phyloP scores from a whole-genome alignment of 805 yeast species.

The Monosporozyma servazzii region DNA sequence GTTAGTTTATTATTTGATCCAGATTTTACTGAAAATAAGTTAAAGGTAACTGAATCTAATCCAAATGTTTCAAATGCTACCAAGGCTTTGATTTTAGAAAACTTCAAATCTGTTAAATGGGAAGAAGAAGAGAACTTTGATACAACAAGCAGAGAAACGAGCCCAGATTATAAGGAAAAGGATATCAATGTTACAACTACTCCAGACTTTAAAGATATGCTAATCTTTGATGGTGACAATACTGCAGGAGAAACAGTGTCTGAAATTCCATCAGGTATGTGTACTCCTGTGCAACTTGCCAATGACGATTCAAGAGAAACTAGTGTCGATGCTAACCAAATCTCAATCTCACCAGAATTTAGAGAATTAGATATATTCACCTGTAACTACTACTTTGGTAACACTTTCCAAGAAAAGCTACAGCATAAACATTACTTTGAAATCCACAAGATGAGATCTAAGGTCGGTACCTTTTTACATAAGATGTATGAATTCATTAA shows the following conservation, averaged over 20 bases:
- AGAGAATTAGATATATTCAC: constrained; percentile 56
- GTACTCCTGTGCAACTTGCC: constrained; percentile 30
- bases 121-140: constrained; percentile 31
- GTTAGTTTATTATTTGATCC: constrained; percentile 68
- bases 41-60: constrained; percentile 1
- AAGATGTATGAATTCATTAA: constrained; percentile 40
- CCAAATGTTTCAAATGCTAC: background rate
- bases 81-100: constrained; percentile 15
- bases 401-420: constrained; percentile 36
- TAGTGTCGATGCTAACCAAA: background rate
- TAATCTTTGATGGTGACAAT: constrained; percentile 2
- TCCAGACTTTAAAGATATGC: background rate
- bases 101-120: constrained; percentile 27
- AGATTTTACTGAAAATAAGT: constrained; percentile 36
- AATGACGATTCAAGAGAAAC: constrained; percentile 14
- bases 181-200: constrained; percentile 13
- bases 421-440: constrained; percentile 35
- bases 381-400: constrained; percentile 57
- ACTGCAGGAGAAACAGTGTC: constrained; percentile 27
- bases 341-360: constrained; percentile 17
- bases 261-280: constrained; percentile 31
- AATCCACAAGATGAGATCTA: constrained; percentile 52
- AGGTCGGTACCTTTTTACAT: constrained; percentile 58
- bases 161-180: constrained; percentile 14
- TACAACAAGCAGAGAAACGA: constrained; percentile 27